Percentiles rank a stretch among this genome's conserved stretches.
phyloP scores from a whole-genome alignment of 257 asterid species.

The Nicotiana sylvestris region DNA sequence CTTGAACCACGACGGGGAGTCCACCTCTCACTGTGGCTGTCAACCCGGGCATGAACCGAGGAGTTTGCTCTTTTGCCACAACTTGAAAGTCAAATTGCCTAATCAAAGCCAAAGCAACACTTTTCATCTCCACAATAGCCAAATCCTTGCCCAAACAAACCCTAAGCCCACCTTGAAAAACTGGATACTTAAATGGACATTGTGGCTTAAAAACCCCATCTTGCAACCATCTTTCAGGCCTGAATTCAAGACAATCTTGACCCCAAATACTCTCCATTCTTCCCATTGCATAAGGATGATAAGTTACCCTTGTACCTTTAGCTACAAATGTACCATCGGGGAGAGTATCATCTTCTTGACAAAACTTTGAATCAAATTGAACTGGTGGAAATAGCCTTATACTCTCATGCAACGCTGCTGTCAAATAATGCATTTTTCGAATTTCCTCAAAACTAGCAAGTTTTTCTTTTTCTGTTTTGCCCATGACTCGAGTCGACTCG shows the following conservation, averaged over 20 bases:
- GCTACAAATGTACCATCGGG: conserved; percentile 53
- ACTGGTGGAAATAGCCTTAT: conserved; percentile 75
- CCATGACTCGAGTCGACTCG: conserved; percentile 37
- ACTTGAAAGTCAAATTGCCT: conserved; percentile 37
- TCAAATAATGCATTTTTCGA: conserved; percentile 47
- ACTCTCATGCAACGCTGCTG: conserved; percentile 67
- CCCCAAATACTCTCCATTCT: conserved; percentile 46
- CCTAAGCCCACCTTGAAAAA: conserved; percentile 43
- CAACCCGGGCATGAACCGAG: conserved; percentile 40
- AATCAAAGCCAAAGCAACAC: conserved; percentile 42
- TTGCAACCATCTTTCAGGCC: conserved; percentile 39
- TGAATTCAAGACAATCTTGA: conserved; percentile 32
- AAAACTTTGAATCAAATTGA: conserved; percentile 74
- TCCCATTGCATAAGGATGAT: conserved; percentile 50
- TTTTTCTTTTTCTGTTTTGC: background rate
- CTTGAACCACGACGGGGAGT: conserved; percentile 33
- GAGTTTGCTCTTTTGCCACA: background rate
- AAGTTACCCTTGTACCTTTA: conserved; percentile 39
- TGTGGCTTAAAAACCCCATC: conserved; percentile 29
- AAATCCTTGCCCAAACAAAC: conserved; percentile 45
- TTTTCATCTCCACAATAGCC: conserved; percentile 45
- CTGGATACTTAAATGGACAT: conserved; percentile 44
- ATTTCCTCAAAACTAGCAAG: conserved; percentile 30
- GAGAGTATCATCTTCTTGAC: conserved; percentile 45
- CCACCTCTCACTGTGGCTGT: conserved; percentile 53